phyloP scores from a whole-genome alignment of 805 yeast species.

The Diddensiella transvaalensis region DNA sequence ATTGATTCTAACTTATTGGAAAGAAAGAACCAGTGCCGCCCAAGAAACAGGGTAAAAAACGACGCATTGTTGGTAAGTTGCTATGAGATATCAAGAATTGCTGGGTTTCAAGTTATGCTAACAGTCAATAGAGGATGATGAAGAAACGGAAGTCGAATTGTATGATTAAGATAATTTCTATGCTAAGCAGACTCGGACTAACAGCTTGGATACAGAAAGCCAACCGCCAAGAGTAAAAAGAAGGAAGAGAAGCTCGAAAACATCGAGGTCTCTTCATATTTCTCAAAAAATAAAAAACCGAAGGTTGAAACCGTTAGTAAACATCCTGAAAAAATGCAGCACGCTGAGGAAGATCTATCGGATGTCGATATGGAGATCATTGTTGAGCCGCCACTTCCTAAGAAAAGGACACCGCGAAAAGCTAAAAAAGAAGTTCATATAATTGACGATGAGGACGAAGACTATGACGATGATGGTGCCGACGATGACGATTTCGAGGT shows the following conservation, averaged over 20 bases:
- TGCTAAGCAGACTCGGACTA: not conserved
- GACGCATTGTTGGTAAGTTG: conserved; percentile 10
- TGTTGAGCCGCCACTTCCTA: too few relatives aligned
- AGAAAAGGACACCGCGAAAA: conserved; percentile 2
- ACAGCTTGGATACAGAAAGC: too few relatives aligned
- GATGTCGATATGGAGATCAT: conserved; percentile 1
- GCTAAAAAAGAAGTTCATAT: not conserved
- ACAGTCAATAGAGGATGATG: conserved; percentile 5
- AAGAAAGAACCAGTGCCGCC: not conserved
- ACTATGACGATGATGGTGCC: conserved; percentile 7
- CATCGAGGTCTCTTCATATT: conserved; percentile 14
- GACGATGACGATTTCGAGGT: not conserved
- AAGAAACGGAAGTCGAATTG: conserved; percentile 10
- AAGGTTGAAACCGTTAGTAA: not conserved
- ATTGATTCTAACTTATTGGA: not conserved
- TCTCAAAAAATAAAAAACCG: conserved; percentile 11
- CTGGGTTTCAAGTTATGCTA: too few relatives aligned
- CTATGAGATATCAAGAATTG: too few relatives aligned
- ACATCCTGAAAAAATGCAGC: not conserved
- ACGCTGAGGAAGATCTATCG: not conserved
- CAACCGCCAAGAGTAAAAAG: not conserved
- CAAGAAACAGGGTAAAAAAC: conserved; percentile 8
- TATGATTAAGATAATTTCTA: not conserved
- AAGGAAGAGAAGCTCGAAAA: conserved; percentile 11
- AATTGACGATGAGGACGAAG: conserved; percentile 6